phyloP scores from a whole-genome alignment of 169 alveolate species.

The Besnoitia besnoiti region DNA sequence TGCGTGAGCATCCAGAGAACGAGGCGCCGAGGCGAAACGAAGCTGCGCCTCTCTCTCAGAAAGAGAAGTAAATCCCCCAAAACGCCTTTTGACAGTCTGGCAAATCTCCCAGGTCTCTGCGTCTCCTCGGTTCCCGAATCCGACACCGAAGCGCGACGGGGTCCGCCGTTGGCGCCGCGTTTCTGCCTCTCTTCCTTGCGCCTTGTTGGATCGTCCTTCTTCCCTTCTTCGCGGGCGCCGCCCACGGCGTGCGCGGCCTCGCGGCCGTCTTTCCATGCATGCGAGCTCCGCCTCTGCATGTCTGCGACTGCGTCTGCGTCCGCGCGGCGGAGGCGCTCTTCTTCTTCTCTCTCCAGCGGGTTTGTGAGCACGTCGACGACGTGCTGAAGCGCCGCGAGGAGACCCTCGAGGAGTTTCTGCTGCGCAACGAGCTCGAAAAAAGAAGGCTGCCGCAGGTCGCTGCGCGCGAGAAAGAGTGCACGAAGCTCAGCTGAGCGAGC shows the following conservation, averaged over 20 bases:
- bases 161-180: neutral
- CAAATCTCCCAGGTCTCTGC: neutral
- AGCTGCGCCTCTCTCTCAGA: neutral
- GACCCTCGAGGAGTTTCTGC: slow-evolving; percentile 62
- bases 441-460: slow-evolving; percentile 53
- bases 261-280: neutral
- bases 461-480: neutral
- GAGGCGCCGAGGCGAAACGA: neutral
- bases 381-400: slow-evolving; percentile 54
- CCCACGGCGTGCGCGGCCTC: neutral
- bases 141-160: neutral
- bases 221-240: neutral
- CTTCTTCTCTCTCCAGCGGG: neutral
- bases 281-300: neutral
- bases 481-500: neutral
- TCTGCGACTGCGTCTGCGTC: slow-evolving; percentile 21
- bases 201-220: neutral
- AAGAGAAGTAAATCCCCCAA: too few species aligned
- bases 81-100: too few species aligned
- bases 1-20: slow-evolving; percentile 33
- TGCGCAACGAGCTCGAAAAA: slow-evolving; percentile 68
- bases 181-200: neutral
- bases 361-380: slow-evolving; percentile 13
- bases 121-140: neutral
- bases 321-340: neutral